A percentile compares a stretch with the other conserved stretches of the same genome.
phyloP scores from a whole-genome alignment of 768 basidiomycete species.

The Podaxis mareebaensis region DNA sequence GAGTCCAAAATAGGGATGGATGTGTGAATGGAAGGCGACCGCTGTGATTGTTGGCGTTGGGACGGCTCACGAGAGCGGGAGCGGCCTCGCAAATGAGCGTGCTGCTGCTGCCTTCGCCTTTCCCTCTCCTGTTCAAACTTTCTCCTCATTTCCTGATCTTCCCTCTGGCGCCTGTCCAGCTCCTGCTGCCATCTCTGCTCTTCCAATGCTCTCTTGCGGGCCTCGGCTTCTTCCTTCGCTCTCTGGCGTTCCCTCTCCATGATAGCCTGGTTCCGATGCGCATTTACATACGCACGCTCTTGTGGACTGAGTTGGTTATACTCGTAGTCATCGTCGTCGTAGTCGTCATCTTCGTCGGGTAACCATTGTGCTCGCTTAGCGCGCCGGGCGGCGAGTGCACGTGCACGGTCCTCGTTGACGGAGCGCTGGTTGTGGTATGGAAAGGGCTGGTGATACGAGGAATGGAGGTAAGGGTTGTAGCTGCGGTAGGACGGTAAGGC shows the following conservation, averaged over 20 bases:
- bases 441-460: conserved; percentile 25
- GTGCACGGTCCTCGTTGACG: conserved; percentile 25
- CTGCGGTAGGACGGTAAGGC: conserved; percentile 9
- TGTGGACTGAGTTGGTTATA: conserved; percentile 28
- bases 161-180: conserved; percentile 23
- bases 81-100: neutral
- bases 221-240: conserved; percentile 20
- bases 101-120: conserved; percentile 20
- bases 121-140: conserved; percentile 23
- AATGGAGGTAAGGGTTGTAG: conserved; percentile 28
- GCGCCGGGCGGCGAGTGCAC: conserved; percentile 34
- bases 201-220: conserved; percentile 22
- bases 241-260: conserved; percentile 24
- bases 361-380: conserved; percentile 39
- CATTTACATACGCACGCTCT: conserved; percentile 35
- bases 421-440: conserved; percentile 20
- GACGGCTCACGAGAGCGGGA: neutral
- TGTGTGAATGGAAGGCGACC: neutral
- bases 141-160: conserved; percentile 21
- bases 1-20: neutral
- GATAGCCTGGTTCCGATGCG: conserved; percentile 28
- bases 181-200: conserved; percentile 18
- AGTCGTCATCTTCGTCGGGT: conserved; percentile 37
- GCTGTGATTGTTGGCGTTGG: too few species aligned
- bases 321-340: conserved; percentile 31